Base-by-base conservation (phyloP, 2,329 filamentous ascomycete species). In the Colletotrichum sp. region DNA sequence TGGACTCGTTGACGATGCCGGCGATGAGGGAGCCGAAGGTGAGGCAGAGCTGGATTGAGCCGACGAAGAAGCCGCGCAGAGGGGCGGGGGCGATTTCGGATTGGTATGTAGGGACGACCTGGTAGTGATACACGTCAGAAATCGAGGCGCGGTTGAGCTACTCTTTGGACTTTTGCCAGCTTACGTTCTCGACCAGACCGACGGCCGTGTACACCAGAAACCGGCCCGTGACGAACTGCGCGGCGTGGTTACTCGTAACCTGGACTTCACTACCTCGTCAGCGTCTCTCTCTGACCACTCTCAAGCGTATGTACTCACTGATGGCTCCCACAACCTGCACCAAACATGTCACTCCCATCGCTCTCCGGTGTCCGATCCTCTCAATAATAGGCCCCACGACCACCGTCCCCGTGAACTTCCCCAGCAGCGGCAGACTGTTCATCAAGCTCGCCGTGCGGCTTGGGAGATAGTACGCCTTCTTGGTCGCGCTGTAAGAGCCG, bases 11-110 rank as follows among this genome's bases (percentile, higher is more conserved):
- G 71, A 77, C 72, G n/a, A 79, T 77, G 39, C 77, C 78, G 24
- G 78, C 78, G 44, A 79, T 79, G 15, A 78, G 75, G 0, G 78
- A 79, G n/a, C 77, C 78, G 24, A 70, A 75, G 30, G 78, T 77
- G 0, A 79, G 69, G 12, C 75, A 78, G 8, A 78, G 68, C 62
- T 79, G 76, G 32, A 78, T 75, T 4, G 75, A 77, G 13, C 77
- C 75, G 44, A 77, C 75, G 36, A 78, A 79, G 67, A 79, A 57
- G 21, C 52, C 52, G 18, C 52, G 52, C 15, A 57, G 21, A 2
- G 52, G 52, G 52, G 52, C 52, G 0, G 52, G 52, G 2, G 52
- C 52, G 21, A 57, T 57, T 28, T 57, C 52, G 24, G 52, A 57
- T 57, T 57, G 52, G 21, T 57, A 57, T 2, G 52, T 57, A 0